Conservation (phyloP, 345 rosid species). For the Citrus sp. region DNA sequence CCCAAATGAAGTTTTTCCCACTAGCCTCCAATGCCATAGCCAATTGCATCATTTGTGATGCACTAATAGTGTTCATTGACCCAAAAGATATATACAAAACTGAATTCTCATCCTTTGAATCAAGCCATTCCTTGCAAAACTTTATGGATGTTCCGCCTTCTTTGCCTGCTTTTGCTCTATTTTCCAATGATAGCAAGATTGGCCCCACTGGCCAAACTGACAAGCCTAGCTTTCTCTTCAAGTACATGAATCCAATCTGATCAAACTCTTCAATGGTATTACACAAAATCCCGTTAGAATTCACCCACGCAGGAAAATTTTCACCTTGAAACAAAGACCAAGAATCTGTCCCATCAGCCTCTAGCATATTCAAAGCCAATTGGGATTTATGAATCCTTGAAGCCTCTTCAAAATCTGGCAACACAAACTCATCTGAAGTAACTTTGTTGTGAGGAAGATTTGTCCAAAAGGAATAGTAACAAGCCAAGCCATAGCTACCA, state of each 20-base stretch:
- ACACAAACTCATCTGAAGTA: conserved; percentile 7
- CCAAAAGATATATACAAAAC: conserved; percentile 28
- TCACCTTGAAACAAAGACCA: conserved; percentile 39
- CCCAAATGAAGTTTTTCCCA: conserved; percentile 28
- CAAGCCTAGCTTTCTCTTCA: conserved; percentile 8
- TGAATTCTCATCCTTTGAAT: conserved; percentile 19
- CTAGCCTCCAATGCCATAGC: conserved; percentile 17
- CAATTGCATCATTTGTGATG: conserved; percentile 30
- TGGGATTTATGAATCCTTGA: conserved; percentile 11
- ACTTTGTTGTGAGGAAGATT: conserved; percentile 15
- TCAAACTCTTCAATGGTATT: conserved; percentile 36
- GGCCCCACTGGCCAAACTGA: conserved; percentile 34
- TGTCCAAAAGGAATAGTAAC: conserved; percentile 26
- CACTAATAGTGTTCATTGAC: conserved; percentile 22
- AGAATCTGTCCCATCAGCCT: conserved; percentile 49
- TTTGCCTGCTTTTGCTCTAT: neutral
- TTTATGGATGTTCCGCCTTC: conserved; percentile 9
- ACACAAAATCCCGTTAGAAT: conserved; percentile 26
- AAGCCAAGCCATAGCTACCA: conserved; percentile 30
- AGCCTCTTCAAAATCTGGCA: conserved; percentile 28
- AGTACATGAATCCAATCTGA: conserved; percentile 23
- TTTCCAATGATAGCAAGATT: conserved; percentile 2
- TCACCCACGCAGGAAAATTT: conserved; percentile 1
- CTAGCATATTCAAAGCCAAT: conserved; percentile 31
- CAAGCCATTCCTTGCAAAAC: conserved; percentile 20